Conservation (phyloP, 2,329 filamentous ascomycete species). For the Talaromyces amestolkiae region DNA sequence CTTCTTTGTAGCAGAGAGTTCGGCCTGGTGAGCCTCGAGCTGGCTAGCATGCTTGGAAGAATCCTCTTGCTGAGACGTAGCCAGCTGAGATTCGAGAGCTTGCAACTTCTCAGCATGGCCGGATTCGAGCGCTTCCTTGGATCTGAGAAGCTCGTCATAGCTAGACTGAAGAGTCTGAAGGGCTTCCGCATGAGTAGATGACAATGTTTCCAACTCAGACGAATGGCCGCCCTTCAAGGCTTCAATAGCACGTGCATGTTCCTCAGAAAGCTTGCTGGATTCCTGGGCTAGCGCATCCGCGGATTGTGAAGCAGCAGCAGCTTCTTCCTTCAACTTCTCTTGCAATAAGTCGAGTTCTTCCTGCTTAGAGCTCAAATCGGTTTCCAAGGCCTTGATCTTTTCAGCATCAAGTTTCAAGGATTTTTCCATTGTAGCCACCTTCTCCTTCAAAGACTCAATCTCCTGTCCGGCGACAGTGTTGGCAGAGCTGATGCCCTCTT, state of each 20-base stretch:
- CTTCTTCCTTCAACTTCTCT: conserved; percentile 37
- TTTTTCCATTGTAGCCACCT: conserved; percentile 34
- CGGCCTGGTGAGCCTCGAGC: conserved; percentile 24
- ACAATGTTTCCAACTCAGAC: conserved; percentile 32
- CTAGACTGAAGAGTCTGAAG: conserved; percentile 35
- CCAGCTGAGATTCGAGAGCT: conserved; percentile 26
- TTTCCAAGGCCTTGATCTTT: conserved; percentile 36
- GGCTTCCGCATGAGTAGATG: conserved; percentile 31
- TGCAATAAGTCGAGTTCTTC: conserved; percentile 39
- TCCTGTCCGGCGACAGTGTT: conserved; percentile 36
- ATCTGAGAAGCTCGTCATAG: conserved; percentile 32
- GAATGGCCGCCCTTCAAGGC: conserved; percentile 36
- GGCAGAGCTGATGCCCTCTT: conserved; percentile 34
- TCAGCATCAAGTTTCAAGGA: conserved; percentile 31
- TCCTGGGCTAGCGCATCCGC: conserved; percentile 36
- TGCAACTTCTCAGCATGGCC: conserved; percentile 33
- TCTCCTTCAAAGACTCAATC: conserved; percentile 37
- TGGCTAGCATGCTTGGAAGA: background rate
- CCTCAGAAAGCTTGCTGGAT: conserved; percentile 30
- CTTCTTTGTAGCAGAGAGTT: conserved; percentile 21
- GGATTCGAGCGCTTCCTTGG: conserved; percentile 31
- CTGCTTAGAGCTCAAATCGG: conserved; percentile 36
- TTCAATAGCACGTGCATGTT: conserved; percentile 35
- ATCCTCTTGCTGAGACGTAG: conserved; percentile 21
- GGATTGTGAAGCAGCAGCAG: conserved; percentile 32